Base-by-base conservation (phyloP, 169 alveolate genomes). In the Plasmodium blacklocki region DNA sequence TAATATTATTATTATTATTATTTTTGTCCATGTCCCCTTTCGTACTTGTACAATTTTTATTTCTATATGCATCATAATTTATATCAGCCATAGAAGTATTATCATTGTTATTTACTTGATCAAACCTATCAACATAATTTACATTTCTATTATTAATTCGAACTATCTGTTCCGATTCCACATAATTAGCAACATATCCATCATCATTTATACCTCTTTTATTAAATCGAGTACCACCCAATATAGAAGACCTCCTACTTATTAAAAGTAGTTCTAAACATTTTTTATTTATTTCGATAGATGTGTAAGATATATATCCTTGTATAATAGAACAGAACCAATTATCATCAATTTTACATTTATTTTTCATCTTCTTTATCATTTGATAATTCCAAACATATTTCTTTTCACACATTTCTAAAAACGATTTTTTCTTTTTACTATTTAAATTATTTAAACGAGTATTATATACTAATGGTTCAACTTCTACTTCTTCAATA, bases 221-320 rank as follows among this genome's bases (percentile, higher is more conserved):
- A 59, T 95, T 92, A 88, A 97, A 98, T 74, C 99, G 92, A 45
- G 98, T 97, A 21, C 99, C 99, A 32, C 97, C 97, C 89, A 98
- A 95, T 80, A 98, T 94, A 14, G 95, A 87, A 47, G 98, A 98
- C 85, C 99, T 96, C 88, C 99, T 95, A 15, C 98, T 95, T 12
- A 98, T 96, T 70, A 98, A 91, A 43, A 89, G 72, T 18, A 93
- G 54, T 32, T 80, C 93, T 19, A 95, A 23, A 47, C 74, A 71
- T 63, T 93, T 60, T 15, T 93, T 94, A 73, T 92, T 76, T 5
- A 93, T 59, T 21, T 71, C 91, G 6, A 94, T 70, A 43, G 91
- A 78, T 5, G 95, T 73, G 59, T 92, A 93, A 3, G 93, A 89
- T 43, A 88, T 92, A 74, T 93, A 93, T n/a, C 96, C 96, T 50